A percentile compares a stretch with the other conserved stretches of the same genome.
phyloP scores from a whole-genome alignment of 192 early-diverging fungal species.

The Podila minutissima region DNA sequence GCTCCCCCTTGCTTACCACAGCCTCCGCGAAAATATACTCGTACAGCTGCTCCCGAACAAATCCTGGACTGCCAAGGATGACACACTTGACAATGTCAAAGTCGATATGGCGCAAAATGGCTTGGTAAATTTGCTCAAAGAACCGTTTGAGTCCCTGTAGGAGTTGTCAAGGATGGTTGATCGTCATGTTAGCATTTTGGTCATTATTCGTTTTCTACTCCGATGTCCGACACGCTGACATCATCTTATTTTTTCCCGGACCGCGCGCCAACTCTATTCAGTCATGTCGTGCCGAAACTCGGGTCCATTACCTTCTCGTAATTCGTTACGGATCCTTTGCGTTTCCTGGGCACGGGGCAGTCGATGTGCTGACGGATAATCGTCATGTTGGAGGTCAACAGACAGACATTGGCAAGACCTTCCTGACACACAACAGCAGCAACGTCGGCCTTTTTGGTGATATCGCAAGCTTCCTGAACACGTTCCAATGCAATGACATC shows the following conservation, averaged over 20 bases:
- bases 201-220: background rate
- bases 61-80: constrained; percentile 96
- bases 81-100: constrained; percentile 96
- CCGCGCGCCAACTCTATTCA: background rate
- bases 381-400: constrained; percentile 96
- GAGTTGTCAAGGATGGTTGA: background rate
- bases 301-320: constrained; percentile 80
- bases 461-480: constrained; percentile 89
- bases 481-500: constrained; percentile 92
- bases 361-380: constrained; percentile 95
- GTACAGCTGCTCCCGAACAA: constrained; percentile 90
- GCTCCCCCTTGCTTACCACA: constrained; percentile 54
- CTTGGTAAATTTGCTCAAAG: constrained; percentile 92
- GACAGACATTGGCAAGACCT: constrained; percentile 91
- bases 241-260: background rate
- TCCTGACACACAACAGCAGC: constrained; percentile 92
- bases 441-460: constrained; percentile 89
- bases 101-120: constrained; percentile 87
- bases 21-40: constrained; percentile 89
- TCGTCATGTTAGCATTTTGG: background rate
- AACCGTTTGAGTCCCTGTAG: constrained; percentile 77
- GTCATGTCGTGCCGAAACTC: background rate
- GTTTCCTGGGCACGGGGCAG: constrained; percentile 89
- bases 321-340: constrained; percentile 88
- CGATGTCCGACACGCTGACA: too few relatives aligned